A percentile compares a stretch with the other conserved stretches of the same genome.
Conservation (phyloP, 441 rosid genomes). For the Kokia cookei region DNA sequence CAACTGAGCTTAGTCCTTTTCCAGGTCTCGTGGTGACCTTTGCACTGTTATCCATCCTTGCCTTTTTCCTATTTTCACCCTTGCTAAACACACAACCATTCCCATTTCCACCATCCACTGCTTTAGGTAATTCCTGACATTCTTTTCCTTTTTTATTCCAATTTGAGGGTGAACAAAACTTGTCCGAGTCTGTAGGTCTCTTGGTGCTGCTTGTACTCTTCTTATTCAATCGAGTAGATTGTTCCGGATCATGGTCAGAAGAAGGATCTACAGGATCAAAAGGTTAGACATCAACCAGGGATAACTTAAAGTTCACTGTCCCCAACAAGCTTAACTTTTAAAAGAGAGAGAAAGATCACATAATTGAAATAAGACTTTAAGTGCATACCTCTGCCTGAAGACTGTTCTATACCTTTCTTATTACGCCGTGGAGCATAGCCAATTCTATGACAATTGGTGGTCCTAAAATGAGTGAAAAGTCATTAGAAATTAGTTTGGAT, state of each 20-base stretch:
- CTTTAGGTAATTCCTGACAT: not conserved
- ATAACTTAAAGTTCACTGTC: not conserved
- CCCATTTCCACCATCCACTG: conserved; percentile 4
- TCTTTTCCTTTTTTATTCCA: conserved; percentile 14
- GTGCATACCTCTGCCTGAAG: conserved; percentile 41
- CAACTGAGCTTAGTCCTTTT: conserved; percentile 24
- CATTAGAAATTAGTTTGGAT: not conserved
- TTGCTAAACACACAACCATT: conserved; percentile 10
- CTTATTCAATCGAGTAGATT: conserved; percentile 26
- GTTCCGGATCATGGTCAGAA: conserved; percentile 28
- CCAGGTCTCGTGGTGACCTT: conserved; percentile 18
- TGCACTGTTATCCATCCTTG: not conserved
- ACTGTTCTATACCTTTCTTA: conserved; percentile 27
- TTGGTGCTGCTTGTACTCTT: conserved; percentile 23
- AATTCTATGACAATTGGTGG: conserved; percentile 52
- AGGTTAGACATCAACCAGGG: not conserved
- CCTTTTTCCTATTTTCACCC: conserved; percentile 18
- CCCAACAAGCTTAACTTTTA: not conserved
- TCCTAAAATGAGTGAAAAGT: conserved; percentile 37
- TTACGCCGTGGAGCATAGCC: conserved; percentile 65
- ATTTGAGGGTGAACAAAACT: conserved; percentile 9
- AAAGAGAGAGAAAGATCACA: not conserved
- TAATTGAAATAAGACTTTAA: not conserved
- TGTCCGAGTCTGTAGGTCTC: conserved; percentile 28
- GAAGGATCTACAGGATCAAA: conserved; percentile 8